Percentiles rank a stretch among this genome's conserved stretches.
Conservation (phyloP, 2,329 filamentous ascomycete species). For the Alternaria panax region DNA sequence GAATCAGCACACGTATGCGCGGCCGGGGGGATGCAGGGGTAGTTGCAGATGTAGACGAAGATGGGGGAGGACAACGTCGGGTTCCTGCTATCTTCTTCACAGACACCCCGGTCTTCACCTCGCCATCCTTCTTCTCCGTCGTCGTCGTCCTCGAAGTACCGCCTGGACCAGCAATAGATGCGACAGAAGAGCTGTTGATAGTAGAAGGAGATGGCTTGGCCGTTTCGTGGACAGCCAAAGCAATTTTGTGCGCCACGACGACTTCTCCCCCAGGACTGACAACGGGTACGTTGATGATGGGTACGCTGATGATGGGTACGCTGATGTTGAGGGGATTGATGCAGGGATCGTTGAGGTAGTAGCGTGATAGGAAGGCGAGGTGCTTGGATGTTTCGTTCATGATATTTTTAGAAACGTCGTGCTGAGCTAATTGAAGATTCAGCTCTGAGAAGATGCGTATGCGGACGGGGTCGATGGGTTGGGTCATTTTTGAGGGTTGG, state of each 20-base stretch:
- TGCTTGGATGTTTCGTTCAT: slow-evolving; percentile 1
- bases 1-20: background rate
- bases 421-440: background rate
- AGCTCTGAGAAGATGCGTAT: slow-evolving; percentile 10
- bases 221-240: background rate
- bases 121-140: background rate
- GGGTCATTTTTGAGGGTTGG: background rate
- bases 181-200: background rate
- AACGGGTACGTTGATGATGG: background rate
- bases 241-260: background rate
- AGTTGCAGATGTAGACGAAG: background rate
- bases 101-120: background rate
- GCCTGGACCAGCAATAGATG: no score
- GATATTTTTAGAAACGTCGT: background rate
- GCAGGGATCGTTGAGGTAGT: background rate
- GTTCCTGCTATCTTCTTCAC: background rate
- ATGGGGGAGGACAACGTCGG: background rate
- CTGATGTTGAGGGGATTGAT: background rate
- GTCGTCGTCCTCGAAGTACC: background rate
- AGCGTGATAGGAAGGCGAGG: slow-evolving; percentile 1
- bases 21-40: background rate
- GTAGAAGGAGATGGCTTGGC: background rate
- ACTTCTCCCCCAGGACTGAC: background rate
- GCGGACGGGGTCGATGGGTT: slow-evolving; percentile 1
- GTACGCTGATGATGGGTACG: background rate